Evolutionary conservation across 331 rosid genomes (phyloP).

Genomic region (Saraca asoca): DNA sequence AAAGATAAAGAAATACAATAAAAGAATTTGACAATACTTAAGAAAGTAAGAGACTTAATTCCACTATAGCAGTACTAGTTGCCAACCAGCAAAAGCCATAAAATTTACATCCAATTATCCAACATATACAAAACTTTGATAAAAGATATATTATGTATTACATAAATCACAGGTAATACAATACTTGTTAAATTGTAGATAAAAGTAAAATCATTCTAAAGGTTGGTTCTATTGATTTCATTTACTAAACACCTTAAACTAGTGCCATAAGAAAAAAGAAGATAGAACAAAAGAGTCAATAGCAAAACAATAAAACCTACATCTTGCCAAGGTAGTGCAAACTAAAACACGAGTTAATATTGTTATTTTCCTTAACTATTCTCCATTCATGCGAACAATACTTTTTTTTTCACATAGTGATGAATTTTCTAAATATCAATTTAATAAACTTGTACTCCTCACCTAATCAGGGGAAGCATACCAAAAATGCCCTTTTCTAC

Average conservation of each 20-base stretch:
- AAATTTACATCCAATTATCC: not conserved
- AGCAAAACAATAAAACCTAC: constrained; percentile 43
- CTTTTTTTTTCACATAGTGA: constrained; percentile 68
- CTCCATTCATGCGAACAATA: constrained; percentile 54
- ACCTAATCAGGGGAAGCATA: constrained; percentile 73
- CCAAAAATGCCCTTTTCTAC: constrained; percentile 87
- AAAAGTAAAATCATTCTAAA: not conserved
- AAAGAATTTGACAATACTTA: not conserved
- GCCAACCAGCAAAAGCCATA: constrained; percentile 7
- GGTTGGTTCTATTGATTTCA: not conserved
- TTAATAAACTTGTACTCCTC: constrained; percentile 52
- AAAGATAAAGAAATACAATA: not conserved
- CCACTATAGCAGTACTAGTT: not conserved
- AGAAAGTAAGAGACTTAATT: not conserved
- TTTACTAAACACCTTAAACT: too few species aligned
- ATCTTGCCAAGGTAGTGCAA: constrained; percentile 85
- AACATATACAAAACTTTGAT: not conserved
- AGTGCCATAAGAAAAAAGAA: not conserved
- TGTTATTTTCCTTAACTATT: constrained; percentile 63
- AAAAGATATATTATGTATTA: not conserved
- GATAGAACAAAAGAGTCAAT: not conserved
- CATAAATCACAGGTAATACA: too few species aligned
- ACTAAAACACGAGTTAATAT: constrained; percentile 75
- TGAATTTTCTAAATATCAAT: constrained; percentile 57
- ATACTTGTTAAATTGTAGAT: too few species aligned